phyloP scores from a whole-genome alignment of 2,329 filamentous ascomycete species.

The Clarireedia sp. region DNA sequence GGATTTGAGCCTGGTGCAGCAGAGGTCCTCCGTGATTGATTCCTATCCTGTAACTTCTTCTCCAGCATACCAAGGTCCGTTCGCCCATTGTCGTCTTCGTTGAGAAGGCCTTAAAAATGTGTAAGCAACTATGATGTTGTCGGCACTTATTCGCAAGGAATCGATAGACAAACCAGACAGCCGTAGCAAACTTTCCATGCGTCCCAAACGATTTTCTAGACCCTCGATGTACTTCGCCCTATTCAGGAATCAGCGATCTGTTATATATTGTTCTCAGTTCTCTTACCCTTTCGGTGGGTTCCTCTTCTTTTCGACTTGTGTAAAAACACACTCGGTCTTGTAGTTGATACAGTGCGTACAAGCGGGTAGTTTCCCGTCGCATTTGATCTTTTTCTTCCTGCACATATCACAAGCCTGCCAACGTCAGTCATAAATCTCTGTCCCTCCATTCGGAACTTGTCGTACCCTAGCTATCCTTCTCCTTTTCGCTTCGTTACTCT shows the following conservation, averaged over 20 bases:
- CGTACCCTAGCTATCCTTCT: conserved; percentile 55
- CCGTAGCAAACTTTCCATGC: conserved; percentile 87
- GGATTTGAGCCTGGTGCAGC: conserved; percentile 23
- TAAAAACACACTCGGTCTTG: conserved; percentile 96
- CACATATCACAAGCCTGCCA: conserved; percentile 61
- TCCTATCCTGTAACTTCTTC: conserved; percentile 58
- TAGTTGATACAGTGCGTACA: conserved; percentile 97
- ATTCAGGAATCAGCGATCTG: conserved; percentile 21
- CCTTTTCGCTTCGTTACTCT: conserved; percentile 67
- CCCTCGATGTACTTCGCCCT: conserved; percentile 98
- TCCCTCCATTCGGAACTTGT: conserved; percentile 9
- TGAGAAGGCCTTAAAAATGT: conserved; percentile 57
- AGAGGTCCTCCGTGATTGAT: conserved; percentile 27
- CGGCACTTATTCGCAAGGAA: neutral
- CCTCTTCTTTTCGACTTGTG: conserved; percentile 97
- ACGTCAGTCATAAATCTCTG: conserved; percentile 13
- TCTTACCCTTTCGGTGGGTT: conserved; percentile 89
- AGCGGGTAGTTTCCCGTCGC: conserved; percentile 88
- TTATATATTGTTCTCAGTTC: conserved; percentile 14
- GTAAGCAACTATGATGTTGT: conserved; percentile 12
- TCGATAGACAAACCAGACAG: conserved; percentile 56
- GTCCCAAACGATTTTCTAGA: conserved; percentile 84
- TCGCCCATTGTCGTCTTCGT: conserved; percentile 75
- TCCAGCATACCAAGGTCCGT: conserved; percentile 86
- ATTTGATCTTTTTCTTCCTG: conserved; percentile 95